These are phyloP conservation scores for Epicoccum nigrum DNA, from an alignment of 2,329 filamentous ascomycete genomes.

Conservation along the genomic window DNA sequence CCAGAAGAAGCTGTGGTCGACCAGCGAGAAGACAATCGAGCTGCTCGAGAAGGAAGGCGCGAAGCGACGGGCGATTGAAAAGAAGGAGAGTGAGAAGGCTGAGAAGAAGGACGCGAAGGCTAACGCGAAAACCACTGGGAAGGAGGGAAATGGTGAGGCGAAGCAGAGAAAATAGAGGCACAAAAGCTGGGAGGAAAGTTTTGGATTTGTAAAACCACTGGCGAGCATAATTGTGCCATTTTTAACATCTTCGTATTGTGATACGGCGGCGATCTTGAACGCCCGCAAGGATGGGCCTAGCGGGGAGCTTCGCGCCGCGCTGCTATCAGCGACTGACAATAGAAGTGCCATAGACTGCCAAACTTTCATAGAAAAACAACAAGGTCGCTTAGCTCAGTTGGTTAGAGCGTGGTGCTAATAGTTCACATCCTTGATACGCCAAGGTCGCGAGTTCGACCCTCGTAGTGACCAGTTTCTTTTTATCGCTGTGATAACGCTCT, in stretches of 20 bases:
- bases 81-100: conserved; percentile 56
- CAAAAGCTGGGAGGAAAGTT: background rate
- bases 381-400: conserved; percentile 29
- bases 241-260: no score
- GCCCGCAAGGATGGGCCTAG: no score
- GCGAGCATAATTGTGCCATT: no score
- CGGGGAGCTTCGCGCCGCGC: no score
- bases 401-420: conserved; percentile 33
- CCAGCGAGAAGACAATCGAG: conserved; percentile 80
- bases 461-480: conserved; percentile 26
- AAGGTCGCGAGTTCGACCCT: conserved; percentile 29
- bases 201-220: no score
- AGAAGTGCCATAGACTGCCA: background rate
- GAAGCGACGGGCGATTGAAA: conserved; percentile 62
- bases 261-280: no score
- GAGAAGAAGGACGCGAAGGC: conserved; percentile 38
- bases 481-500: no score
- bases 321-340: background rate
- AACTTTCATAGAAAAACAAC: background rate
- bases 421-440: conserved; percentile 19
- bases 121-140: conserved; percentile 26
- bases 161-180: conserved; percentile 33
- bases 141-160: conserved; percentile 24
- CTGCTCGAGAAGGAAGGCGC: conserved; percentile 81
- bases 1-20: conserved; percentile 87